These are phyloP conservation scores for Mycena kentingensis DNA, from an alignment of 768 basidiomycete genomes.

Conservation along the genomic window DNA sequence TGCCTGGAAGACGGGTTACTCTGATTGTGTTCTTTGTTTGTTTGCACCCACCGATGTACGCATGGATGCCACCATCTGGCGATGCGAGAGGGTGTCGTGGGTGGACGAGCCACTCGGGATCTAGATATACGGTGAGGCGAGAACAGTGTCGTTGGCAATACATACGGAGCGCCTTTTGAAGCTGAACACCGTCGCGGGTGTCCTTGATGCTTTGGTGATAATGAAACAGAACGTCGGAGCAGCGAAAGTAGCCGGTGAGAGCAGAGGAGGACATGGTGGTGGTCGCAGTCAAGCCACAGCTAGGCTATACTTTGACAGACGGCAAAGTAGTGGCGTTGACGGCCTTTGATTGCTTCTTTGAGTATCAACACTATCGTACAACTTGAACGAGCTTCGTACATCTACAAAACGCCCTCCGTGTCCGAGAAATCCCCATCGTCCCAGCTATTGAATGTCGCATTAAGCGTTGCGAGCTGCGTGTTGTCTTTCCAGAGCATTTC, in stretches of 20 bases:
- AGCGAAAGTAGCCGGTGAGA: constrained; percentile 5
- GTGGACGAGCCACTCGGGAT: constrained; percentile 16
- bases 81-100: constrained; percentile 25
- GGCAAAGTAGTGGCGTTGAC: too few species aligned
- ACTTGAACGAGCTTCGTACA: too few species aligned
- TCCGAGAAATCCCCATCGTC: constrained; percentile 52
- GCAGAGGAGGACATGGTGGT: background rate
- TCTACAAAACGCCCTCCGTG: constrained; percentile 37
- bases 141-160: background rate
- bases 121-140: constrained; percentile 8
- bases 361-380: too few species aligned
- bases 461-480: constrained; percentile 33
- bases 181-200: constrained; percentile 13
- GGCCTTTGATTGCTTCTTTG: too few species aligned
- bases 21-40: background rate
- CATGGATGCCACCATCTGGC: constrained; percentile 13
- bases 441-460: constrained; percentile 44
- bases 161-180: constrained; percentile 20
- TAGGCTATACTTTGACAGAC: too few species aligned
- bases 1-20: constrained; percentile 35
- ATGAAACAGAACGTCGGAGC: constrained; percentile 14
- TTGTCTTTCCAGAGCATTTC: constrained; percentile 58
- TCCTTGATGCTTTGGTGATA: constrained; percentile 11
- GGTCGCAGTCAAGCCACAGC: too few species aligned
- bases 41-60: constrained; percentile 10